phyloP scores from a whole-genome alignment of 208 protist genomes.

The Crithidia thermophila region DNA sequence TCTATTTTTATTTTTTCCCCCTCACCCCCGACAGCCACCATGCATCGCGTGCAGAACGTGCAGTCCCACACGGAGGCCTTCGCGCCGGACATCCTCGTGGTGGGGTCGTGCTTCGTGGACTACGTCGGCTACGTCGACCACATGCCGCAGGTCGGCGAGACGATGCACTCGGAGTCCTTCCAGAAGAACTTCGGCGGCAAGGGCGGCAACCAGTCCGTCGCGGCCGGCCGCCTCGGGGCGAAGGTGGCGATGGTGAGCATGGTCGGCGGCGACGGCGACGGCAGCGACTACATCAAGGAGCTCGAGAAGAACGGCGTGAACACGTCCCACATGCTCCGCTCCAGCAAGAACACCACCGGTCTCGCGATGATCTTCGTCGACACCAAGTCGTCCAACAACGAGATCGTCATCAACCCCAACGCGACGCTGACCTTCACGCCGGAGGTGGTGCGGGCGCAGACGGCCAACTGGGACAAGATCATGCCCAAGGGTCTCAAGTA shows the following conservation, averaged over 20 bases:
- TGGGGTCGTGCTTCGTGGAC: constrained; percentile 93
- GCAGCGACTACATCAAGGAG: constrained; percentile 79
- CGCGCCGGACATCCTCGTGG: constrained; percentile 72
- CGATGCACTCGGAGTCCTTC: constrained; percentile 87
- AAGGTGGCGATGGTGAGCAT: constrained; percentile 87
- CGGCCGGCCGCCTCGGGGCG: constrained; percentile 81
- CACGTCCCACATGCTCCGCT: constrained; percentile 61
- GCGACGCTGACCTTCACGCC: constrained; percentile 73
- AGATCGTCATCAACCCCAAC: constrained; percentile 94
- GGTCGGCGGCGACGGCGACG: constrained; percentile 89
- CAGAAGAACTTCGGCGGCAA: constrained; percentile 94
- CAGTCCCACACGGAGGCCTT: constrained; percentile 45
- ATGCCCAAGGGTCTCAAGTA: constrained; percentile 60
- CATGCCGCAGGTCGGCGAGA: constrained; percentile 92
- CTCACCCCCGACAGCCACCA: constrained; percentile 9
- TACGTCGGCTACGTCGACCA: constrained; percentile 90
- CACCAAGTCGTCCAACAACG: constrained; percentile 82
- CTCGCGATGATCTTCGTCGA: constrained; percentile 94
- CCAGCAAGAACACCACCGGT: constrained; percentile 60
- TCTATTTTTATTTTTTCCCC: not conserved
- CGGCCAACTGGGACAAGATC: constrained; percentile 61
- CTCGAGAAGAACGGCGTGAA: constrained; percentile 86
- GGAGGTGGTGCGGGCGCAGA: constrained; percentile 50
- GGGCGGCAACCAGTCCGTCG: constrained; percentile 94
- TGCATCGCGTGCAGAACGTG: constrained; percentile 59